Evolutionary conservation across 176 grass and related monocot genomes (phyloP).

Genomic region (Triticum turgidum): DNA sequence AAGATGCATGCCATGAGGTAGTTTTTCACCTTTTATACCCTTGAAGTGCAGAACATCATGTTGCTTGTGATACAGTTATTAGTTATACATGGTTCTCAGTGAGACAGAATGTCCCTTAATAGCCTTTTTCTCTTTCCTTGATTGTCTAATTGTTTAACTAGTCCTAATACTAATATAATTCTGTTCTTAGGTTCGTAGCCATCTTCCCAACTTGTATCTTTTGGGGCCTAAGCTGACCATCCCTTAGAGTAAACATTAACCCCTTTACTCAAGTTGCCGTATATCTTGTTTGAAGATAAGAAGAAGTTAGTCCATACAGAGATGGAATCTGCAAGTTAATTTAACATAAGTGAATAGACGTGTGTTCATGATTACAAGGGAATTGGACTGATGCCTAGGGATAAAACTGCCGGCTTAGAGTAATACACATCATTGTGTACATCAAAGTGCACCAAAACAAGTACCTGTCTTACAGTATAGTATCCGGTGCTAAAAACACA

Average conservation of each 20-base stretch:
- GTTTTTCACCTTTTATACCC: background rate
- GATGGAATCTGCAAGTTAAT: background rate
- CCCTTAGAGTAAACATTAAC: no score
- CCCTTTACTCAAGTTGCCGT: no score
- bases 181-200: background rate
- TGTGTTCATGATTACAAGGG: constrained; percentile 27
- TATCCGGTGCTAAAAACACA: constrained; percentile 9
- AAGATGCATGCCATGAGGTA: constrained; percentile 5
- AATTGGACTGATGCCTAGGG: constrained; percentile 15
- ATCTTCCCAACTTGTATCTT: no score
- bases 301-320: background rate
- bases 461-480: background rate
- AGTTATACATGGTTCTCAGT: no score
- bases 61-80: background rate
- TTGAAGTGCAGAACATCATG: background rate
- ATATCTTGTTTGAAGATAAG: background rate
- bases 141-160: background rate
- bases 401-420: constrained; percentile 31
- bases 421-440: constrained; percentile 15
- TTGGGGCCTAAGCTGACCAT: no score
- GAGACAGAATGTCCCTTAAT: background rate
- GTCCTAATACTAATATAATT: background rate
- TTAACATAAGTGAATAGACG: background rate
- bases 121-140: background rate
- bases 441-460: constrained; percentile 20